Evolutionary conservation across 768 basidiomycete species (phyloP), one percentile per base, ranked within the genome.

Genomic region (Phaeotremella fagi): DNA sequence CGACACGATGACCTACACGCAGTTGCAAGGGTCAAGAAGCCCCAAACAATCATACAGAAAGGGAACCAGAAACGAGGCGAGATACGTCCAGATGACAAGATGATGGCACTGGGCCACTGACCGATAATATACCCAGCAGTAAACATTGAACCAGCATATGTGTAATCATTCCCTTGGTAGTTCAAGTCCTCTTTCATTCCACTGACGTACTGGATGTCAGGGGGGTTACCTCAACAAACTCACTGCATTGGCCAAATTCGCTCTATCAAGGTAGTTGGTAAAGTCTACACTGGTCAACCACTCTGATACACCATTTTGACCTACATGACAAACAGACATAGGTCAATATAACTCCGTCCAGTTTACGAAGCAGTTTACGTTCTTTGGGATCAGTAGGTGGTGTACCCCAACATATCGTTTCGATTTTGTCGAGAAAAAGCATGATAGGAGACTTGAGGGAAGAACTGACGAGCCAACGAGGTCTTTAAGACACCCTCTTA

Each of bases 111-210:
- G 1, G 60, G 60, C 22, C 52, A 44, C 18, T 51, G 43, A 14
- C 85, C 85, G 36, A 87, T 71, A 52, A 85, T 83, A 66, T 87
- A 41, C 38, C 85, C 85, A 60, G 84, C 85, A 4, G 84, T 85
- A 59, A 85, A 86, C 38, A 83, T 79, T 7, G 83, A 83, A 66
- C 83, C 84, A 55, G 86, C 49, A 27, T 51, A 81, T 80, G 63
- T 86, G 85, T 64, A 82, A 81, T 86, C 78, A 35, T 79, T 82
- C 33, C 83, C 84, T 37, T 77, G 68, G 83, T 86, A 84, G 51
- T 79, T 60, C 31, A 87, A 77, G 20, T 85, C 85, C 70, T 86
- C 83, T 56, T 79, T 82, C 85, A 88, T 85, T 4, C 85, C 85
- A 3, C 83, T 85, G n/a, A 85, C 83, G 70, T 85, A 86, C 38